Percentiles rank a stretch among this genome's conserved stretches.
Conservation (phyloP, 163 green algal genomes). For the Trebouxiophyceae sp. region DNA sequence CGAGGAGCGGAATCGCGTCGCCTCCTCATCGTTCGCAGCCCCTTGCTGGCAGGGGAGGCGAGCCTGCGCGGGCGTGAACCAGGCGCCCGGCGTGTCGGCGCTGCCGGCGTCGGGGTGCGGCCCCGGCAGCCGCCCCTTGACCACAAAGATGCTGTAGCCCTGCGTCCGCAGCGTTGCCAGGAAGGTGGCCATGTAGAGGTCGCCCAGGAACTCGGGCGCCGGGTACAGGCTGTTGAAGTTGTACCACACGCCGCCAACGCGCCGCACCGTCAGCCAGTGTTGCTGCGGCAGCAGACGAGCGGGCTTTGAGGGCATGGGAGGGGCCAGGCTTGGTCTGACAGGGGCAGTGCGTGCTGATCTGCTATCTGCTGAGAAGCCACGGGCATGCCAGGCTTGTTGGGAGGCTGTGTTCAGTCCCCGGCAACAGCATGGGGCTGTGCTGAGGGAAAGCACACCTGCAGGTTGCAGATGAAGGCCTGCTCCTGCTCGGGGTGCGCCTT, state of each 20-base stretch:
- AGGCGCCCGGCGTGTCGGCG: constrained; percentile 13
- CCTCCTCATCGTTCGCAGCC: too few relatives aligned
- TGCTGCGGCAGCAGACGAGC: constrained; percentile 30
- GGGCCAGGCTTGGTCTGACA: too few relatives aligned
- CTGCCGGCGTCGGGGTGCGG: not conserved
- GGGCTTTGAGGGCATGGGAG: too few relatives aligned
- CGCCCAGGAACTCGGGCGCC: constrained; percentile 50
- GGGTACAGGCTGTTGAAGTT: constrained; percentile 83
- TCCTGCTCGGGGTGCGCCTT: constrained; percentile 43
- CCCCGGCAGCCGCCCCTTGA: constrained; percentile 25
- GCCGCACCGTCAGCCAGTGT: constrained; percentile 87
- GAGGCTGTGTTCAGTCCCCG: too few relatives aligned
- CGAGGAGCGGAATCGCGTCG: too few relatives aligned
- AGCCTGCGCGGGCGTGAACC: constrained; percentile 37
- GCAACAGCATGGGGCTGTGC: too few relatives aligned
- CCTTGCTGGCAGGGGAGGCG: too few relatives aligned
- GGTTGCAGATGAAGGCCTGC: constrained; percentile 82
- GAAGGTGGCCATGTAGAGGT: constrained; percentile 64
- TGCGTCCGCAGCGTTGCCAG: constrained; percentile 56
- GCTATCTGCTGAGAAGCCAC: too few relatives aligned
- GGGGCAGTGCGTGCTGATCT: too few relatives aligned
- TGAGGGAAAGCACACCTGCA: constrained; percentile 48
- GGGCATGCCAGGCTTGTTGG: too few relatives aligned
- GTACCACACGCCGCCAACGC: constrained; percentile 53
- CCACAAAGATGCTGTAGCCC: constrained; percentile 72